These are phyloP conservation scores for Phytophthora podocarpi DNA, from an alignment of 352 stramenopile genomes.

Conservation along the genomic window DNA sequence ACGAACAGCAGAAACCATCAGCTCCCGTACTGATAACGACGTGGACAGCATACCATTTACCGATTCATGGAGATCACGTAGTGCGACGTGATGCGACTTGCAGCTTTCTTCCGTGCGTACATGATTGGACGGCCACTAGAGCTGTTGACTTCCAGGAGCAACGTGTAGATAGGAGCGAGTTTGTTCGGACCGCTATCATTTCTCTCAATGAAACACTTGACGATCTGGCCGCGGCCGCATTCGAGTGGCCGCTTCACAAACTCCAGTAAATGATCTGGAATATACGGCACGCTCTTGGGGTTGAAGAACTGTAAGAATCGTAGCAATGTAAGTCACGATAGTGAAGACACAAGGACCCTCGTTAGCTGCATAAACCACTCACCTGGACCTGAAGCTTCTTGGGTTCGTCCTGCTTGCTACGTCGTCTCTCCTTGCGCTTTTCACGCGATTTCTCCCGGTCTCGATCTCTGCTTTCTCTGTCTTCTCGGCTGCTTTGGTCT, in stretches of 20 bases:
- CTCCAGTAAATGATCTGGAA: constrained; percentile 79
- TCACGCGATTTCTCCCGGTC: constrained; percentile 49
- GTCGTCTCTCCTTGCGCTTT: constrained; percentile 56
- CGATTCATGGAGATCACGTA: constrained; percentile 90
- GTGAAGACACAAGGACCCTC: neutral
- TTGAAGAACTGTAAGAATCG: constrained; percentile 68
- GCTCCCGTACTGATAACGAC: too few species aligned
- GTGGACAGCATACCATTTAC: constrained; percentile 14
- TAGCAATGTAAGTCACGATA: neutral
- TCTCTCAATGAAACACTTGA: constrained; percentile 91
- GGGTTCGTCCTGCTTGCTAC: constrained; percentile 66
- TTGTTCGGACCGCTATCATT: constrained; percentile 82
- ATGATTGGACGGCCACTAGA: constrained; percentile 84
- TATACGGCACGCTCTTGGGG: constrained; percentile 80
- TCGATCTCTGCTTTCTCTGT: constrained; percentile 13
- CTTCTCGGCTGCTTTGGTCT: constrained; percentile 21
- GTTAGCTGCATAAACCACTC: too few species aligned
- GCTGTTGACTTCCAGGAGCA: constrained; percentile 86
- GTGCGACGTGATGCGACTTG: constrained; percentile 80
- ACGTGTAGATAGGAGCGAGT: constrained; percentile 81
- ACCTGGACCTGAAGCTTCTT: constrained; percentile 75
- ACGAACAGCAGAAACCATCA: neutral
- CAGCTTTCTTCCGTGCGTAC: constrained; percentile 81
- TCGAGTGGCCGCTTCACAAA: constrained; percentile 84
- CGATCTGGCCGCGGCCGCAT: constrained; percentile 74